Base-by-base conservation (phyloP, 2,329 filamentous ascomycete species). In the Albifimbria verrucaria region DNA sequence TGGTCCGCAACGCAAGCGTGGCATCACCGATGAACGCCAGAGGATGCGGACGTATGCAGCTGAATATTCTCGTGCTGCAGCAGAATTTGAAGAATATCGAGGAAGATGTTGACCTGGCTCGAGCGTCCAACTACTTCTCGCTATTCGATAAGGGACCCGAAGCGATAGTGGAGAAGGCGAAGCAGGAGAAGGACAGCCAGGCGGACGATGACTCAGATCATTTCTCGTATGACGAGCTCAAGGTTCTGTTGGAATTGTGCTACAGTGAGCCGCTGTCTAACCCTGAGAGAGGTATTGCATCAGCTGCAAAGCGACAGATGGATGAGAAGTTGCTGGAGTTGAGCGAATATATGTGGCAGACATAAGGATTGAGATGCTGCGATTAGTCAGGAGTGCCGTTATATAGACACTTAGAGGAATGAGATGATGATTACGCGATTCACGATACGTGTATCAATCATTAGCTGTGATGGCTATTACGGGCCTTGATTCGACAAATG, bases 71-170 rank as follows among this genome's bases (percentile, higher is more conserved):
- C 22, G 94, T 99, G 41, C 77, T 99, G 49, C 93, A 97, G 72
- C 94, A 99, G 68, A 97, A 96, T 64, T 83, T 99, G 52, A 96
- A 96, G 75, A 96, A 96, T 60, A 87, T 99, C 50, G 91, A 94
- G 69, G 78, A 82, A 2, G 81, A 81, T 9, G 86, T 89, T 3
- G 79, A 82, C 52, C 76, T 93, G 24, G 77, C 78, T 4, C 75
- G 82, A 32, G 82, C 87, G 1, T 80, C 83, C 20, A 79, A 82
- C 54, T 93, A 88, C 72, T 92, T 86, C 64, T 78, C 80, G 20
- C 69, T 93, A 36, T 91, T 89, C 62, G 80, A 80, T 43, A 72
- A 76, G 44, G 88, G 88, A 0, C 76, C 85, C 0, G 86, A 89
- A 47, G 80, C 77, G 10, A 83, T 91, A 52, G 76, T 91, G 2